Evolutionary conservation across 257 asterid genomes (phyloP).

Genomic region (Coffea canephora): DNA sequence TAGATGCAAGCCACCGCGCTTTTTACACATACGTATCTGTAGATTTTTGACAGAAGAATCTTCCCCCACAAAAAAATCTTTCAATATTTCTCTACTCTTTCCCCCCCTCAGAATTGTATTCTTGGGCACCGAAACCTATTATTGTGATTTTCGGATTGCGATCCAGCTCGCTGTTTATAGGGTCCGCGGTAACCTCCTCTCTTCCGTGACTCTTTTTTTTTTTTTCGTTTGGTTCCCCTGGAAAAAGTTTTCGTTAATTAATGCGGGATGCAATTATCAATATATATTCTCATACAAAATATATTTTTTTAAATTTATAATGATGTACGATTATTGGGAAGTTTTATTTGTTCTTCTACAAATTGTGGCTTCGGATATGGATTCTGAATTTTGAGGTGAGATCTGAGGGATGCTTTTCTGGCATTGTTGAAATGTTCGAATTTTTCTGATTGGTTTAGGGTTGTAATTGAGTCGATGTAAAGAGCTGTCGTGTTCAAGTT

Average conservation of each 20-base stretch:
- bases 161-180: conserved; percentile 29
- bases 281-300: background rate
- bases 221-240: background rate
- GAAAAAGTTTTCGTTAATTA: background rate
- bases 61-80: background rate
- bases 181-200: conserved; percentile 15
- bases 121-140: background rate
- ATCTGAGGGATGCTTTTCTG: conserved; percentile 24
- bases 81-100: background rate
- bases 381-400: conserved; percentile 22
- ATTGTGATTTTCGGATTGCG: conserved; percentile 22
- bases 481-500: background rate
- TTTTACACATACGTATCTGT: background rate
- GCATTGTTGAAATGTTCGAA: conserved; percentile 27
- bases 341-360: background rate
- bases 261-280: background rate
- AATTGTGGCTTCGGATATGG: conserved; percentile 6
- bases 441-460: background rate
- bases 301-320: background rate
- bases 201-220: background rate
- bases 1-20: background rate
- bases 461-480: background rate
- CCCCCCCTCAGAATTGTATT: background rate
- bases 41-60: conserved; percentile 1
- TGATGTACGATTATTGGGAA: background rate